These are phyloP conservation scores for Ascosphaera aggregata DNA, from an alignment of 2,329 filamentous ascomycete genomes.

Conservation along the genomic window DNA sequence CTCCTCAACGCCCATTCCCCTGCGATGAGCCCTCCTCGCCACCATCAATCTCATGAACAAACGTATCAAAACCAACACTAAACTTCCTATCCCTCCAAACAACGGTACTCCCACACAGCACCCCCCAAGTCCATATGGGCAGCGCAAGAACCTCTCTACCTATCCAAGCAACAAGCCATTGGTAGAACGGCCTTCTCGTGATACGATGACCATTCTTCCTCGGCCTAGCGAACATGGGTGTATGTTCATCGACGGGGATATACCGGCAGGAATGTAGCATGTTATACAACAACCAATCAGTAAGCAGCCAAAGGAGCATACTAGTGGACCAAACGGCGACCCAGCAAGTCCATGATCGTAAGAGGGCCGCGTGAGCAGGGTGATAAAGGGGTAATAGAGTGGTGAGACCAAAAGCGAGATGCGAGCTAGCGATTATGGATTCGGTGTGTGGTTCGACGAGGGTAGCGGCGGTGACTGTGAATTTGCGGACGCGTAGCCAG, in stretches of 20 bases:
- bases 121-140: slow-evolving; percentile 77
- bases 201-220: slow-evolving; percentile 21
- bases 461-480: slow-evolving; percentile 72
- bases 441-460: slow-evolving; percentile 86
- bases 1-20: too few relatives aligned
- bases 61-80: slow-evolving; percentile 62
- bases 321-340: slow-evolving; percentile 39
- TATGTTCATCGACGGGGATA: slow-evolving; percentile 46
- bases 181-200: slow-evolving; percentile 32
- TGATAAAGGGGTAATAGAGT: slow-evolving; percentile 40
- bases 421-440: slow-evolving; percentile 58
- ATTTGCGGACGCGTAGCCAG: slow-evolving; percentile 87
- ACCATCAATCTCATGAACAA: slow-evolving; percentile 32
- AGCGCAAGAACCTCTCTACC: slow-evolving; percentile 62
- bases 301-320: slow-evolving; percentile 44
- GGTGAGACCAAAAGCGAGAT: slow-evolving; percentile 57
- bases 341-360: slow-evolving; percentile 44
- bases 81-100: slow-evolving; percentile 72
- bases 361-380: slow-evolving; percentile 30
- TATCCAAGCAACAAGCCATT: slow-evolving; percentile 68
- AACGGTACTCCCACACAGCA: slow-evolving; percentile 69
- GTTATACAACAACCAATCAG: slow-evolving; percentile 52
- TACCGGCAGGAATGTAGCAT: slow-evolving; percentile 51
- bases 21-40: neutral
- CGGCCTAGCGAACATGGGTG: slow-evolving; percentile 45